Evolutionary conservation across 2,329 filamentous ascomycete genomes (phyloP).

Genomic region (Aspergillus fructus): DNA sequence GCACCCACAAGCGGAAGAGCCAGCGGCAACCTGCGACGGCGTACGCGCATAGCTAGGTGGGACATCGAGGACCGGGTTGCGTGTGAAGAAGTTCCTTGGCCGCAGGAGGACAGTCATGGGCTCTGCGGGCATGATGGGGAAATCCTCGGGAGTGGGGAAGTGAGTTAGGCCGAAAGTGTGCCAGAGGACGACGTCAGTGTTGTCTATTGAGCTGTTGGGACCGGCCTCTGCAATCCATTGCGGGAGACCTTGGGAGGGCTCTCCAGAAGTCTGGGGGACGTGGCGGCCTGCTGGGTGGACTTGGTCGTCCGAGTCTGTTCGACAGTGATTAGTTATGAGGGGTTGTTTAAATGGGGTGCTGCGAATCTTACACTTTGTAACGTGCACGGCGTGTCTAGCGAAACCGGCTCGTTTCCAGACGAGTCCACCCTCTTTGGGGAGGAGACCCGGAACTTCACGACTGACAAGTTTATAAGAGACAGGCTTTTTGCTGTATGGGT

Average conservation of each 20-base stretch:
- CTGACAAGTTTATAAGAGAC: conserved; percentile 87
- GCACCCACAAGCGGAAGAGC: conserved; percentile 33
- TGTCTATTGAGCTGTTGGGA: conserved; percentile 66
- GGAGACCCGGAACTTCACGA: conserved; percentile 72
- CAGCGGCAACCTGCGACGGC: conserved; percentile 64
- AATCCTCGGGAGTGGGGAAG: conserved; percentile 87
- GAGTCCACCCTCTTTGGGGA: conserved; percentile 77
- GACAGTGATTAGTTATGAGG: conserved; percentile 10
- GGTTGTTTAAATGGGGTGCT: background rate
- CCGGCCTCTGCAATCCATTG: conserved; percentile 69
- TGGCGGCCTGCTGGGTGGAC: conserved; percentile 84
- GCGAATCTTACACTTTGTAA: conserved; percentile 73
- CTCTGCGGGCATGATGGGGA: conserved; percentile 86
- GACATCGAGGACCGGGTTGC: conserved; percentile 78
- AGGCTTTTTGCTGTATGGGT: conserved; percentile 82
- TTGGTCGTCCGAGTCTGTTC: conserved; percentile 71
- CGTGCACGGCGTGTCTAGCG: conserved; percentile 80
- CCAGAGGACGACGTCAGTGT: conserved; percentile 88
- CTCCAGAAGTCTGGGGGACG: conserved; percentile 82
- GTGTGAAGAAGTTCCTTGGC: conserved; percentile 78
- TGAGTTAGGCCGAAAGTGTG: conserved; percentile 91
- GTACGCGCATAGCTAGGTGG: conserved; percentile 72
- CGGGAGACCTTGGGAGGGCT: conserved; percentile 70
- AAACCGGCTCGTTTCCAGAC: conserved; percentile 91
- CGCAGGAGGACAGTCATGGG: conserved; percentile 78